These are phyloP conservation scores for Tolypocladium ophioglossoides DNA, from an alignment of 2,329 filamentous ascomycete species.

Conservation along the genomic window DNA sequence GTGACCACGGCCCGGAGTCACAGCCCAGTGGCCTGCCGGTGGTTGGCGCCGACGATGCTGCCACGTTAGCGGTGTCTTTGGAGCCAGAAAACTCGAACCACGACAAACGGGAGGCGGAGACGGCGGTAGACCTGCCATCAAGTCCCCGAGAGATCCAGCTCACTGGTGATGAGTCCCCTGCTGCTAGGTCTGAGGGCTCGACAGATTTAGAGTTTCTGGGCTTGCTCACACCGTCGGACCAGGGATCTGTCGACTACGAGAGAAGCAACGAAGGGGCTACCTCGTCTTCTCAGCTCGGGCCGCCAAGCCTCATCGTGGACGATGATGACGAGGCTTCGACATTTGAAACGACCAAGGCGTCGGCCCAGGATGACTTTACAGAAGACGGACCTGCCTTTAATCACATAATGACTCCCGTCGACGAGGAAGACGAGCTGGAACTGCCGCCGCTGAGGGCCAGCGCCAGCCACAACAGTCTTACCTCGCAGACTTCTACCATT, in stretches of 20 bases:
- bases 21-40: not conserved
- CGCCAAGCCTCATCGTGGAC: not conserved
- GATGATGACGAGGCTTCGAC: not conserved
- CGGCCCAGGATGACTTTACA: not conserved
- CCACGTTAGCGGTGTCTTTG: not conserved
- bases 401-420: conserved; percentile 8
- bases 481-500: conserved; percentile 27
- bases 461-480: conserved; percentile 18
- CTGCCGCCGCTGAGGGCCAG: conserved; percentile 24
- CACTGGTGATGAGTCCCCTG: not conserved
- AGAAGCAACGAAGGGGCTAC: not conserved
- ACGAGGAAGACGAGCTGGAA: conserved; percentile 20
- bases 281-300: not conserved
- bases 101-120: not conserved
- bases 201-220: not conserved
- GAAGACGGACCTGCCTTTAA: conserved; percentile 7
- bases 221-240: not conserved
- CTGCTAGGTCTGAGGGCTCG: not conserved
- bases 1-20: not conserved
- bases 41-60: not conserved
- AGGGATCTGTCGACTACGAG: not conserved
- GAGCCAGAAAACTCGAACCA: not conserved
- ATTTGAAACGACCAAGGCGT: not conserved
- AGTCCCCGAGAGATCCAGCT: not conserved
- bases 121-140: not conserved